Evolutionary conservation across 805 yeast genomes (phyloP).

Genomic region (Priceomyces medius): DNA sequence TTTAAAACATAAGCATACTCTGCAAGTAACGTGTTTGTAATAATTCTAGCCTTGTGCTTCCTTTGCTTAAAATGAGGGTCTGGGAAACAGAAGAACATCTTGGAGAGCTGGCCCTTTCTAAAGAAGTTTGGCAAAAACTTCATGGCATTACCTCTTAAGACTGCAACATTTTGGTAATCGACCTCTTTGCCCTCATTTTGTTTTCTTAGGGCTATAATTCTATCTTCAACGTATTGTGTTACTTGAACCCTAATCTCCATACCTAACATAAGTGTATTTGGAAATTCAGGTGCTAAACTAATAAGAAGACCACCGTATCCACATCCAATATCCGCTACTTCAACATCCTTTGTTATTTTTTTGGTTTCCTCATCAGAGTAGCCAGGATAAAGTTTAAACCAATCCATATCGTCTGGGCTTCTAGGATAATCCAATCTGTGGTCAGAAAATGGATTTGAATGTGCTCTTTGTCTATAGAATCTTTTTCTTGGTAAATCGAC

Average conservation of each 20-base stretch:
- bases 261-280: conserved; percentile 76
- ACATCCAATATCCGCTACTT: conserved; percentile 95
- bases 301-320: conserved; percentile 93
- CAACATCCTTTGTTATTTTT: conserved; percentile 55
- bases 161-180: conserved; percentile 81
- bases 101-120: conserved; percentile 73
- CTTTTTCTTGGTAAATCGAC: conserved; percentile 75
- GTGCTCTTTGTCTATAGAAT: conserved; percentile 94
- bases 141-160: conserved; percentile 94
- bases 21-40: conserved; percentile 81
- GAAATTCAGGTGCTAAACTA: conserved; percentile 74
- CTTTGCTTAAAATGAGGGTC: conserved; percentile 98
- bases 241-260: conserved; percentile 99
- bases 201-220: conserved; percentile 83
- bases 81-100: conserved; percentile 98
- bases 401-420: conserved; percentile 81
- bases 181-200: conserved; percentile 27
- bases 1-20: conserved; percentile 89
- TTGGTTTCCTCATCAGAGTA: conserved; percentile 43
- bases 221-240: conserved; percentile 93
- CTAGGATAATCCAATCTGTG: conserved; percentile 87
- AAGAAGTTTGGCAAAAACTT: conserved; percentile 95
- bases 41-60: conserved; percentile 95
- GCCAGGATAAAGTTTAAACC: conserved; percentile 75
- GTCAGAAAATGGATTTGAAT: conserved; percentile 95